These are phyloP conservation scores for Tripterygium wilfordii DNA, from an alignment of 177 flowering plant species.

Conservation along the genomic window DNA sequence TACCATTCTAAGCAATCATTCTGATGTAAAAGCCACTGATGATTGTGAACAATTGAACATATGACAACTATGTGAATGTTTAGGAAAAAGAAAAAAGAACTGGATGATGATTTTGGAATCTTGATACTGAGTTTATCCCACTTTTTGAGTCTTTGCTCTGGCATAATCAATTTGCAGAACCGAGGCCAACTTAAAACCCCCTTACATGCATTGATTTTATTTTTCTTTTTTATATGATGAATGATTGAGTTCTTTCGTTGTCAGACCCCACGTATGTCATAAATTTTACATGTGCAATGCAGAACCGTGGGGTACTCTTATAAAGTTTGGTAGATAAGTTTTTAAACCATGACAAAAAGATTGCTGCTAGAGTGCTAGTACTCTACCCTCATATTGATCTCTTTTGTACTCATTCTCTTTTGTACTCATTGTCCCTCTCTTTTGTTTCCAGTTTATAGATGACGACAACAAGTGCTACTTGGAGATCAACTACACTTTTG, in stretches of 20 bases:
- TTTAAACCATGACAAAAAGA: too few species aligned
- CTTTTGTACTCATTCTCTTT: not conserved
- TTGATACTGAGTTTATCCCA: too few species aligned
- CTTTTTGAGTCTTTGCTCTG: not conserved
- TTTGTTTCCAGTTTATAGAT: slow-evolving; percentile 40
- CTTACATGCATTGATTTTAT: too few species aligned
- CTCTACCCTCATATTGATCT: not conserved
- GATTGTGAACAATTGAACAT: too few species aligned
- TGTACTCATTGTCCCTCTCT: not conserved
- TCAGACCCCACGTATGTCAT: not conserved
- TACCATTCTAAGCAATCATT: too few species aligned
- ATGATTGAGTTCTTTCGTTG: not conserved
- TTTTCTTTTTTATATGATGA: not conserved
- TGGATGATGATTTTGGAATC: too few species aligned
- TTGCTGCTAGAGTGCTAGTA: not conserved
- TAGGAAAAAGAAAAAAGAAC: too few species aligned
- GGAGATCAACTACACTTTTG: slow-evolving; percentile 64
- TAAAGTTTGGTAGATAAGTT: not conserved
- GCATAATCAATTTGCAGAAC: not conserved
- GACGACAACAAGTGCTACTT: slow-evolving; percentile 59
- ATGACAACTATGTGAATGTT: too few species aligned
- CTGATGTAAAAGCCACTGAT: too few species aligned
- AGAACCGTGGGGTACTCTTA: slow-evolving; percentile 4
- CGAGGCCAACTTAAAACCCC: not conserved
- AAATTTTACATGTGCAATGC: slow-evolving; percentile 1